Evolutionary conservation across 2,329 filamentous ascomycete genomes (phyloP), one percentile per base, ranked within the genome.

Genomic region (Cadophora sp.): DNA sequence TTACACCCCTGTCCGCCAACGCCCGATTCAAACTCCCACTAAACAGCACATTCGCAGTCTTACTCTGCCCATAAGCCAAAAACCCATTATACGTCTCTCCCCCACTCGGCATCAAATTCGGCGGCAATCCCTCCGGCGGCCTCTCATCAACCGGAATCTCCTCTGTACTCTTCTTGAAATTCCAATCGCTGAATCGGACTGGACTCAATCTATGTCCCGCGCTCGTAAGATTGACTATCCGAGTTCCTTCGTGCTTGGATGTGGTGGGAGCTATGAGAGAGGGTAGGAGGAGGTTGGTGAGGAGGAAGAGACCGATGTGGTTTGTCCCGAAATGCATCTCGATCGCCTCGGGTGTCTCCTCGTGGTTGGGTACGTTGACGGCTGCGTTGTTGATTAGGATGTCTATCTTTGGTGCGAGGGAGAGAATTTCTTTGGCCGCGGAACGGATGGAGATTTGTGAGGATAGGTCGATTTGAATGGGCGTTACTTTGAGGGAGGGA

Each of bases 311-410:
- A 0, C 73, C 72, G 11, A 76, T 59, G 53, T 76, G 71, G 43
- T 76, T 77, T 3, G 68, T 67, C 4, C 58, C 71, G 33, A 77
- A 74, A 51, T 75, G 73, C 36, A 65, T 64, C 47, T 78, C 82
- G 43, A 78, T 73, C 0, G 81, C 80, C 56, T 83, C 81, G 0
- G 67, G 66, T 0, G 77, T 79, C 11, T 74, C 30, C 30, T 69
- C 64, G 1, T 66, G 47, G 27, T 73, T 76, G 0, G 73, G 73
- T 1, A 76, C 68, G 18, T 75, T 80, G 65, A 83, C 73, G 0
- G 71, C 76, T 0, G 81, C 81, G 55, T 81, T 82, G 68, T 82
- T 82, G 22, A 82, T 76, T 7, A 82, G 65, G 6, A 82, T 76
- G 50, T 82, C 79, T 6, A 83, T 74, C 6, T 68, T 64, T 69